Base-by-base conservation (phyloP, 441 rosid genomes). In the Arabidopsis lyrata region DNA sequence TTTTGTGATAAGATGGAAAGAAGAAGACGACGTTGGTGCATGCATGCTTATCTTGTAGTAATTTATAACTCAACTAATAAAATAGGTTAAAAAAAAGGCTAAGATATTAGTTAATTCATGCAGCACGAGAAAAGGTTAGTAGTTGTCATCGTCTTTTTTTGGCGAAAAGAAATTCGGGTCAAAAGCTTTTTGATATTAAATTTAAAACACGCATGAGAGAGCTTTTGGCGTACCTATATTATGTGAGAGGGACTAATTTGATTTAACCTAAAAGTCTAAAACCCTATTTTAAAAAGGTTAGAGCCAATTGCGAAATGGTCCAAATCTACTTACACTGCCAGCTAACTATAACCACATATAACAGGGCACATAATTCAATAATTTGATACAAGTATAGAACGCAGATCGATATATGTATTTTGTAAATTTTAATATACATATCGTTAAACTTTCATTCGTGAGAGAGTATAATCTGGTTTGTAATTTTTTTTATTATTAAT, bases 31-130 rank as follows among this genome's bases (percentile, higher is more conserved):
- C 18, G 63, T 41, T 52, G 61, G 60, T 76, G 66, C 79, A 76
- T 76, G 79, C 70, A 76, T 69, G 66, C 38, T 69, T 63, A 76
- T 76, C 60, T 55, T 68, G 59, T 55, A 76, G 59, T 55, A 76
- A 47, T 29, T 29, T 69, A 38, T 16, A 68, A 44, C 55, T 48
- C 41, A 41, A 34, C 2, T 13, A 18, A 58, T 50, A 49, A 39
- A 59, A 6, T 58, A 53, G 18, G 16, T 59, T 15, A 10, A 54
- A 24, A 54, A 13, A 68, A 74, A 50, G 63, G 62, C 41, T 52
- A n/a, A 13, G n/a, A 60, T 7, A 52, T 52, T 61, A 47, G 29
- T 60, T 34, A 57, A 38, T 29, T 27, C 50, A 64, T 73, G 42
- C 34, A 45, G 35, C 56, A 56, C 71, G 64, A 63, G 41, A 73